Conservation (phyloP, 1,284 basidiomycete genomes). For the Takashimella tepidaria region DNA sequence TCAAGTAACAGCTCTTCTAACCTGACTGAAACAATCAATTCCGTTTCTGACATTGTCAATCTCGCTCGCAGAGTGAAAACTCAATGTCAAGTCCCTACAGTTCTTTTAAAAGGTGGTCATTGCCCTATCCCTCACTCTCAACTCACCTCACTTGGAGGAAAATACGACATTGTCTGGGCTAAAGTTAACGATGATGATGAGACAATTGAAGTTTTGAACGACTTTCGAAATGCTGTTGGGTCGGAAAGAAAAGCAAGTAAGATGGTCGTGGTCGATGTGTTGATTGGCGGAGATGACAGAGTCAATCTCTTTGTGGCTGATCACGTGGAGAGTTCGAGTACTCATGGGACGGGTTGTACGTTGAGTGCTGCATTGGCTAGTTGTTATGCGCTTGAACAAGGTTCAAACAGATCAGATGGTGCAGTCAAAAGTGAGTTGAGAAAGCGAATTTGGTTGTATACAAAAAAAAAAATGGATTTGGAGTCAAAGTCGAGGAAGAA, state of each 20-base stretch:
- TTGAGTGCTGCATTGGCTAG: conserved; percentile 76
- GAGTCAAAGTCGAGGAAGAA: no score
- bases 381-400: conserved; percentile 12
- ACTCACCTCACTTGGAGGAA: conserved; percentile 37
- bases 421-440: not conserved
- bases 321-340: conserved; percentile 63
- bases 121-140: conserved; percentile 53
- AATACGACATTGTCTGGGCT: conserved; percentile 19
- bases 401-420: conserved; percentile 2
- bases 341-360: conserved; percentile 93
- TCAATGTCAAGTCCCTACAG: conserved; percentile 54
- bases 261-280: conserved; percentile 70
- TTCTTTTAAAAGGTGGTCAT: conserved; percentile 88
- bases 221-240: conserved; percentile 12
- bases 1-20: no score
- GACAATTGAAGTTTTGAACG: conserved; percentile 23
- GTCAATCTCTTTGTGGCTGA: conserved; percentile 61
- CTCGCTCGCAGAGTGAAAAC: conserved; percentile 57
- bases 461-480: no score
- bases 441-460: no score
- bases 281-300: conserved; percentile 51
- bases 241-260: not conserved
- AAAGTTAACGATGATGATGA: conserved; percentile 21
- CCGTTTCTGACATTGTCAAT: conserved; percentile 60
- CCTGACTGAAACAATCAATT: conserved; percentile 49